Conservation (phyloP, 2,329 filamentous ascomycete genomes). For the Alternaria viburni region DNA sequence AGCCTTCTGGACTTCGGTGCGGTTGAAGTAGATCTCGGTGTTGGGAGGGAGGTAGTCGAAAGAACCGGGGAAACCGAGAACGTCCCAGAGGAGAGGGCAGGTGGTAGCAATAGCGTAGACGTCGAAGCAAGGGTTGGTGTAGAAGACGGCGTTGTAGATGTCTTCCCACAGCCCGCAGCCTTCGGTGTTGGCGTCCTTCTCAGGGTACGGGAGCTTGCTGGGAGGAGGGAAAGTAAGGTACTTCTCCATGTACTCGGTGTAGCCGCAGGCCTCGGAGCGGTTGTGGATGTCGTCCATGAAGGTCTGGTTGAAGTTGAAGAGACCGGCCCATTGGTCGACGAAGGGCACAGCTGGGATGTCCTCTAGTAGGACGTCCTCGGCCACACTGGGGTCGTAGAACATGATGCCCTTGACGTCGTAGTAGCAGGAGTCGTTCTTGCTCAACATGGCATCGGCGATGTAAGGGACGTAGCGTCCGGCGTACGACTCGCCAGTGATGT, state of each 20-base stretch:
- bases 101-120: conserved; percentile 75
- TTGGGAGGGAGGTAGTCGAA: conserved; percentile 69
- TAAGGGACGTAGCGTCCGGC: conserved; percentile 71
- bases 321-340: conserved; percentile 64
- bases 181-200: conserved; percentile 51
- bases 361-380: conserved; percentile 58
- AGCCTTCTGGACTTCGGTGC: conserved; percentile 70
- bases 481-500: conserved; percentile 76
- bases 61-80: conserved; percentile 71
- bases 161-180: conserved; percentile 66
- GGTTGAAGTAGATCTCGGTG: conserved; percentile 71
- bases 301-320: conserved; percentile 70
- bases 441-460: conserved; percentile 74
- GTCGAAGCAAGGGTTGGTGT: conserved; percentile 79
- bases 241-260: conserved; percentile 63
- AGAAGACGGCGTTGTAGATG: conserved; percentile 60
- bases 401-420: conserved; percentile 72
- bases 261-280: conserved; percentile 66
- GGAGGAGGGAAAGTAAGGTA: conserved; percentile 73
- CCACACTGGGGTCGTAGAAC: conserved; percentile 74
- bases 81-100: conserved; percentile 73
- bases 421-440: conserved; percentile 68
- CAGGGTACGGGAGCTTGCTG: conserved; percentile 62
- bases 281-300: conserved; percentile 61
- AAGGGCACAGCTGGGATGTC: conserved; percentile 64